A percentile compares a stretch with the other conserved stretches of the same genome.
Conservation (phyloP, 2,329 filamentous ascomycete genomes). For the Zasmidium cellare region DNA sequence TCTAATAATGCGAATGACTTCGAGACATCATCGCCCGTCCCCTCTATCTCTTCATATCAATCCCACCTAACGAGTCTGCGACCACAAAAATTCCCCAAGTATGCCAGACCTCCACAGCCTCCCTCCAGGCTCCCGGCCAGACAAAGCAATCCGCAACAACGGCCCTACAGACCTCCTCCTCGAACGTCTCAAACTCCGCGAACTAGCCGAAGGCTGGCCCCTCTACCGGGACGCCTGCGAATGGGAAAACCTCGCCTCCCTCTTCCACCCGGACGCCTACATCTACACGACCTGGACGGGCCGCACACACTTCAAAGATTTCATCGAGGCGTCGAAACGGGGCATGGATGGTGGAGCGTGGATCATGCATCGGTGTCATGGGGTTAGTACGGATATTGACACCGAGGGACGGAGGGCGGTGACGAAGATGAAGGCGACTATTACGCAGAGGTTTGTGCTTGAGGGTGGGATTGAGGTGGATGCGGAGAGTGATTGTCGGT, state of each 20-base stretch:
- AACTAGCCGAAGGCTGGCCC: slow-evolving; percentile 53
- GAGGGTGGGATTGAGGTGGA: slow-evolving; percentile 45
- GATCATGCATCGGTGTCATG: slow-evolving; percentile 48
- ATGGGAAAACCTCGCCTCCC: slow-evolving; percentile 54
- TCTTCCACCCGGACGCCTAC: slow-evolving; percentile 51
- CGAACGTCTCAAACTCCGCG: slow-evolving; percentile 49
- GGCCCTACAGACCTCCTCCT: slow-evolving; percentile 46
- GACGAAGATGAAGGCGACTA: slow-evolving; percentile 54
- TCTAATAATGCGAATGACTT: too few relatives aligned
- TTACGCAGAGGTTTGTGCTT: slow-evolving; percentile 50
- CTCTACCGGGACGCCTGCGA: slow-evolving; percentile 51
- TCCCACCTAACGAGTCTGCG: too few relatives aligned
- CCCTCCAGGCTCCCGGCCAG: too few relatives aligned
- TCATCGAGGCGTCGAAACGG: slow-evolving; percentile 41
- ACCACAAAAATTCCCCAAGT: too few relatives aligned
- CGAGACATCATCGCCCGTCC: too few relatives aligned
- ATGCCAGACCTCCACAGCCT: too few relatives aligned
- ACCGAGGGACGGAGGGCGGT: slow-evolving; percentile 42
- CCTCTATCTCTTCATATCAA: too few relatives aligned
- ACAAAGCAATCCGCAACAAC: slow-evolving; percentile 47
- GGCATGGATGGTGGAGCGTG: slow-evolving; percentile 46
- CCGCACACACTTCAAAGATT: slow-evolving; percentile 41
- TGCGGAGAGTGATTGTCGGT: slow-evolving; percentile 47
- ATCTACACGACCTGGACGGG: slow-evolving; percentile 56
- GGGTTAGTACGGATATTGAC: slow-evolving; percentile 46